Evolutionary conservation across 2,329 filamentous ascomycete species (phyloP), one percentile per base, ranked within the genome.

Genomic region (Trichophaea hybrida): DNA sequence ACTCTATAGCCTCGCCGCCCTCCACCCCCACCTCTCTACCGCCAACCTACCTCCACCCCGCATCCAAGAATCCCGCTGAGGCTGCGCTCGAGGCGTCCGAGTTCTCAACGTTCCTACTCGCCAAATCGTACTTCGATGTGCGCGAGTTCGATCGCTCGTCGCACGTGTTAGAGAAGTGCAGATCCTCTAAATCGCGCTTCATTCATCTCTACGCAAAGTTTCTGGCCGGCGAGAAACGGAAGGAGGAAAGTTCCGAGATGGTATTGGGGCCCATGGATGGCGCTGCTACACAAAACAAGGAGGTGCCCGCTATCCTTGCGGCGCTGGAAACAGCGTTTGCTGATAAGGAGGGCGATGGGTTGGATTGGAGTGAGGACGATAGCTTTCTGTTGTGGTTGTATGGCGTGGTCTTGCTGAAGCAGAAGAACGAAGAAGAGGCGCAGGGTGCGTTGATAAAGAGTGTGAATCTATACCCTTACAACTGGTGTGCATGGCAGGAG

Each of bases 401-500:
- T 69, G 93, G 90, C 7, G 85, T 97, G 73, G 83, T 96, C 12
- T 76, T 97, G 15, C 80, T 88, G 38, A 95, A 90, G 72, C 85
- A 90, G 62, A 94, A 94, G 73, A 96, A 93, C 68, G 89, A 94
- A 66, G 79, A 83, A 49, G 79, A 86, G 61, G 93, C 93, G 1
- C 83, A 91, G 72, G 81, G 86, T 64, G 95, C 86, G 78, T 78
- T 98, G n/a, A 77, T 96, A 55, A 80, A 82, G 64, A 95, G 90
- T 69, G 87, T 96, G 7, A 86, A 94, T 70, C 75, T 88, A 44
- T 94, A 89, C 68, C 87, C 89, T 1, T 95, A 90, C 80, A 95
- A 97, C 70, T 98, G 93, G 93, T 88, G 89, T 6, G 90, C 89
- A 63, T 98, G 93, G 93, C 79, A 93, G 60, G 93, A 98, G 73